A percentile compares a stretch with the other conserved stretches of the same genome.
Evolutionary conservation across 768 basidiomycete genomes (phyloP).

Genomic region (Cystofilobasidium capitatum): DNA sequence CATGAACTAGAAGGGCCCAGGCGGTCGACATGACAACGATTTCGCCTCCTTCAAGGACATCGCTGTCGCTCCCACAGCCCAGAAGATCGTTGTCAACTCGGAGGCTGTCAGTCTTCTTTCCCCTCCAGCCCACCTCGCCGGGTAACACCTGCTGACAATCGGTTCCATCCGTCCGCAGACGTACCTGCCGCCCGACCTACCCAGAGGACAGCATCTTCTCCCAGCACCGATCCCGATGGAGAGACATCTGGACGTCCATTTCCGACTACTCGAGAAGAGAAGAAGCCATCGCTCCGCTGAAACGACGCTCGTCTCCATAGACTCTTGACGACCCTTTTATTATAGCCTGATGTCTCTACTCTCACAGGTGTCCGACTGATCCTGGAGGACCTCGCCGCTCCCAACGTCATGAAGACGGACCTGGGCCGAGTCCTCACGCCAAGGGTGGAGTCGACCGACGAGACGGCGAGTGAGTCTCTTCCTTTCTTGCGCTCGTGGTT

Average conservation of each 20-base stretch:
- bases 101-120: constrained; percentile 33
- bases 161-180: constrained; percentile 40
- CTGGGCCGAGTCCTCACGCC: constrained; percentile 46
- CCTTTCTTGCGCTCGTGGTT: constrained; percentile 54
- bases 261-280: constrained; percentile 64
- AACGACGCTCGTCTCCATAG: constrained; percentile 39
- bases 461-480: constrained; percentile 43
- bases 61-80: constrained; percentile 59
- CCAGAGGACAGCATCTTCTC: constrained; percentile 55
- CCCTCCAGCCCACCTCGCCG: background rate
- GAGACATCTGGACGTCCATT: constrained; percentile 61
- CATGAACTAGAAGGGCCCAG: constrained; percentile 51
- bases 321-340: constrained; percentile 8
- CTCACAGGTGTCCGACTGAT: constrained; percentile 49
- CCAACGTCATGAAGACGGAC: constrained; percentile 36
- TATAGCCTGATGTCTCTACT: constrained; percentile 46
- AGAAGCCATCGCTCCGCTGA: constrained; percentile 56
- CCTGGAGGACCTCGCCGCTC: constrained; percentile 42
- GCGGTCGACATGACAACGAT: constrained; percentile 62
- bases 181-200: constrained; percentile 55
- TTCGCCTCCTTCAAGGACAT: constrained; percentile 50
- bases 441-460: constrained; percentile 54
- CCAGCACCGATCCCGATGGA: constrained; percentile 52
- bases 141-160: background rate
- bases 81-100: constrained; percentile 45